Evolutionary conservation across 2,329 filamentous ascomycete genomes (phyloP).

Genomic region (Fusarium longipes): DNA sequence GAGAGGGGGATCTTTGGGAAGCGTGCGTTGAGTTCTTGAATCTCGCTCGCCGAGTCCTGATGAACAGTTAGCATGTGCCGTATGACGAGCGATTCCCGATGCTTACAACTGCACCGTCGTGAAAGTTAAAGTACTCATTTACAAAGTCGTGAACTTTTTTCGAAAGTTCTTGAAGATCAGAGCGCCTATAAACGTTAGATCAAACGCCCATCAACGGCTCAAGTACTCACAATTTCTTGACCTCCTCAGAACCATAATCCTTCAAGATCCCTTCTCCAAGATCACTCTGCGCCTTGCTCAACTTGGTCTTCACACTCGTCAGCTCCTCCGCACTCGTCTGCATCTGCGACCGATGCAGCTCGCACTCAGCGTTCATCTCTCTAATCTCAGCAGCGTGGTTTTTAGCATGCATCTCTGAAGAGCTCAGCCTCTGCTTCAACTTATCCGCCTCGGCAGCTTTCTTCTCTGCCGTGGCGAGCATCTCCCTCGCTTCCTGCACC

Average conservation of each 20-base stretch:
- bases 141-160: conserved; percentile 44
- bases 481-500: conserved; percentile 55
- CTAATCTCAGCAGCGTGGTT: conserved; percentile 40
- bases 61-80: rapidly evolving
- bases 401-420: conserved; percentile 32
- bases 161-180: conserved; percentile 39
- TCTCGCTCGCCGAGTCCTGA: conserved; percentile 40
- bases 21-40: conserved; percentile 35
- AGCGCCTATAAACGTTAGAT: conserved; percentile 36
- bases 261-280: conserved; percentile 41
- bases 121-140: conserved; percentile 45
- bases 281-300: conserved; percentile 37
- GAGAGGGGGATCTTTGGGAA: conserved; percentile 46
- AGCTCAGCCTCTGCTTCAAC: conserved; percentile 36
- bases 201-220: rapidly evolving
- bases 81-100: rapidly evolving
- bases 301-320: conserved; percentile 32
- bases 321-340: conserved; percentile 37
- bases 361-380: conserved; percentile 45
- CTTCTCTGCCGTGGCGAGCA: conserved; percentile 53
- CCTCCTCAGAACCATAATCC: conserved; percentile 33
- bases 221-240: conserved; percentile 42
- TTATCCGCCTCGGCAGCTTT: conserved; percentile 58
- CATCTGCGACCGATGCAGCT: conserved; percentile 42
- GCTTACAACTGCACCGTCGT: conserved; percentile 40